Base-by-base conservation (phyloP, 768 basidiomycete genomes). In the Hericium erinaceus region DNA sequence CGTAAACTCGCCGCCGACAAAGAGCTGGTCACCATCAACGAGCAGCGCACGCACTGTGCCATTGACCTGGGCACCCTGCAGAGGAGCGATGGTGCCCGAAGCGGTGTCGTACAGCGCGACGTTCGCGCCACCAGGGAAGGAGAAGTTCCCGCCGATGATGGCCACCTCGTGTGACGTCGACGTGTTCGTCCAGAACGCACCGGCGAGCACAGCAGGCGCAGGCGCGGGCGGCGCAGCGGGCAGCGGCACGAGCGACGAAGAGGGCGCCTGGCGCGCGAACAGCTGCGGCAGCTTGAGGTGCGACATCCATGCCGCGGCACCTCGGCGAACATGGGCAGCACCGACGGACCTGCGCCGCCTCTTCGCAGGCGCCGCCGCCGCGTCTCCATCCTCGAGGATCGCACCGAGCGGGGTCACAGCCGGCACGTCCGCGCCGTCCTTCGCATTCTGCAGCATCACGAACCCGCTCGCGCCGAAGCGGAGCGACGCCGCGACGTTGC, bases 111-210 rank as follows among this genome's bases (percentile, higher is more conserved):
- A 97, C 37, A 93, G 70, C 1, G 82, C 90, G 20, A 95, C 67
- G 33, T 78, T 83, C 7, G 69, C 67, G 7, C 73, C 73, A 2
- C 73, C 60, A 6, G 75, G 58, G 66, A 84, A 84, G 0, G 87
- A 80, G 68, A 98, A 99, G 69, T 94, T 93, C 39, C 95, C 95
- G 37, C 94, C 95, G 51, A 98, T 75, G 60, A 98, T 81, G 46
- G 83, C 82, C 18, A 92, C 70, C 57, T 89, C 82, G 48, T 80
- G 77, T 10, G 73, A 73, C 2, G 82, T 82, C 2, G 85, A 80
- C 39, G 75, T 76, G 66, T 98, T 97, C 7, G 82, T 87, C 91
- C 92, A 98, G 75, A 93, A 98, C 2, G 81, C 80, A 37, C 92
- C 95, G 0, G 91, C 80, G 56, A 97, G 76, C 59, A 98, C 82